These are phyloP conservation scores for Rhynchosporium graminicola DNA, from an alignment of 2,329 filamentous ascomycete genomes.

Conservation along the genomic window DNA sequence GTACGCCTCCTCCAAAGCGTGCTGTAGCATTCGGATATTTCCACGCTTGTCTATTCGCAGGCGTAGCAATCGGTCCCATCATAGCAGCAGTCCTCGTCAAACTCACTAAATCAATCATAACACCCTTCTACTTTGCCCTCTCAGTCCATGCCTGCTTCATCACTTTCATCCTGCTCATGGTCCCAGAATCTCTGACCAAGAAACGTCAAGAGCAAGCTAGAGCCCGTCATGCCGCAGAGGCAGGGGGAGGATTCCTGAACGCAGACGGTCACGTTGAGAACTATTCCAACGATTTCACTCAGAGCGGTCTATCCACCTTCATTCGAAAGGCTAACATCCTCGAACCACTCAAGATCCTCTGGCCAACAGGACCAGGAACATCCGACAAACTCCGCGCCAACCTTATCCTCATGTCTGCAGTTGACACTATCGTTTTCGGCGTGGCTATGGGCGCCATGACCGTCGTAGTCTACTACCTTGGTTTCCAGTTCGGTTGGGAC, in stretches of 20 bases:
- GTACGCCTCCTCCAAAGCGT: constrained; percentile 75
- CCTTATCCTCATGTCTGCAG: constrained; percentile 74
- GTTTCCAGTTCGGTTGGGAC: constrained; percentile 79
- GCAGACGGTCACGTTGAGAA: constrained; percentile 31
- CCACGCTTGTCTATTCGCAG: constrained; percentile 83
- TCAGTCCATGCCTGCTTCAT: constrained; percentile 74
- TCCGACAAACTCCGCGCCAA: constrained; percentile 69
- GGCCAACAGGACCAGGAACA: constrained; percentile 67
- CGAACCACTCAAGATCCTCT: constrained; percentile 75
- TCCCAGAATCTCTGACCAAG: constrained; percentile 83
- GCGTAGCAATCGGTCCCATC: constrained; percentile 85
- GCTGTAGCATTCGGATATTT: constrained; percentile 87
- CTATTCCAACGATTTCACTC: constrained; percentile 25
- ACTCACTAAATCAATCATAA: constrained; percentile 70
- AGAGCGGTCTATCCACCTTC: constrained; percentile 13
- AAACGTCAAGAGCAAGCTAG: constrained; percentile 69
- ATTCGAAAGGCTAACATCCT: constrained; percentile 65
- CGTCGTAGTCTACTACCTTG: constrained; percentile 82
- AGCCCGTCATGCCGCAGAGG: constrained; percentile 60
- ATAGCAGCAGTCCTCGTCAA: constrained; percentile 79
- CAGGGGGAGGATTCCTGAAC: constrained; percentile 19
- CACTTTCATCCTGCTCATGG: constrained; percentile 65
- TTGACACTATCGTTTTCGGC: constrained; percentile 81
- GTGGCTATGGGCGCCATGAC: constrained; percentile 77
- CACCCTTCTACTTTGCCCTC: constrained; percentile 82